These are phyloP conservation scores for Podospora conica DNA, from an alignment of 495 filamentous ascomycete species.

Conservation along the genomic window DNA sequence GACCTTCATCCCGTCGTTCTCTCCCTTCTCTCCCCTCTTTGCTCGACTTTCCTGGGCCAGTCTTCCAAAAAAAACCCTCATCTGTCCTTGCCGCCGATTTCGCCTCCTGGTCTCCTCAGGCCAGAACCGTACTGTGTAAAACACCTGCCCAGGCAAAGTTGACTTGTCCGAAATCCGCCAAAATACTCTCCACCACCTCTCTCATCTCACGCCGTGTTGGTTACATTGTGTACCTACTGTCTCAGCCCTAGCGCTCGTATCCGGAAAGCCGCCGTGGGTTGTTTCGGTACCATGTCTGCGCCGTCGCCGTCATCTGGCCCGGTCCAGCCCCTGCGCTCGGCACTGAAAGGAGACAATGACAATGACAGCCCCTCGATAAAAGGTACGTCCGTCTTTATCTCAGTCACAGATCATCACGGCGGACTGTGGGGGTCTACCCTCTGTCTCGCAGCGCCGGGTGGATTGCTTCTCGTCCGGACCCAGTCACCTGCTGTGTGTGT, in stretches of 20 bases:
- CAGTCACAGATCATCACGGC: too few species aligned
- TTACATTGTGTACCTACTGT: neutral
- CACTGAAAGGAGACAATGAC: constrained; percentile 40
- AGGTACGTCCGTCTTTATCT: constrained; percentile 31
- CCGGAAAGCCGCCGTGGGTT: neutral
- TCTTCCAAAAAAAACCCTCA: neutral
- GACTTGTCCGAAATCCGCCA: neutral
- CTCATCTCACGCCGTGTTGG: neutral
- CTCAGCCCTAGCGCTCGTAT: neutral
- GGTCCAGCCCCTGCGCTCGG: constrained; percentile 35
- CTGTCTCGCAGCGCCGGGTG: neutral
- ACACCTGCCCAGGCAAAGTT: neutral
- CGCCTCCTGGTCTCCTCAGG: neutral
- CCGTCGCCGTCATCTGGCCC: constrained; percentile 16
- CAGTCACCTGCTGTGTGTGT: neutral
- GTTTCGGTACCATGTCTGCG: constrained; percentile 18
- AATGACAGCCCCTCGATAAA: constrained; percentile 33
- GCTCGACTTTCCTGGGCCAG: neutral
- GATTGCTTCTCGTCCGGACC: neutral
- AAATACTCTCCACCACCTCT: neutral
- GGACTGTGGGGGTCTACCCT: too few species aligned
- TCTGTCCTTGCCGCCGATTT: neutral
- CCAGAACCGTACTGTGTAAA: neutral
- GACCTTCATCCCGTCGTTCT: too few species aligned
- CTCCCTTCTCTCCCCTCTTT: neutral